These are phyloP conservation scores for Lentinula sp. DNA, from an alignment of 768 basidiomycete species.

Conservation along the genomic window DNA sequence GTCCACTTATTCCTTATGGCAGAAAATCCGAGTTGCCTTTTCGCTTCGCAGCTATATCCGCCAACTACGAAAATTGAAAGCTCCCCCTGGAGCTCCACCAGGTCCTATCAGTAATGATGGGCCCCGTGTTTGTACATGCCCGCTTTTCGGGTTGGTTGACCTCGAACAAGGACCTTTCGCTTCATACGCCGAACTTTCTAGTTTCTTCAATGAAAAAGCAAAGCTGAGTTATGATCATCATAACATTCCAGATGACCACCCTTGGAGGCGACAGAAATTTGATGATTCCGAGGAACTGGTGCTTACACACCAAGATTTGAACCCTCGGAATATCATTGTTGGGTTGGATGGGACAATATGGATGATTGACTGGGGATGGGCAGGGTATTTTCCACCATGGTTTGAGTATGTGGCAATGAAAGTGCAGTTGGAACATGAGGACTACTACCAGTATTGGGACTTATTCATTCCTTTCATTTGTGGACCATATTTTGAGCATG, in stretches of 20 bases:
- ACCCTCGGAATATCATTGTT: constrained; percentile 14
- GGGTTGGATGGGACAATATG: constrained; percentile 14
- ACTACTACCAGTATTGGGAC: not conserved
- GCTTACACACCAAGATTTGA: constrained; percentile 16
- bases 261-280: constrained; percentile 4
- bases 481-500: not conserved
- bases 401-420: too few species aligned
- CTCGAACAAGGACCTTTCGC: constrained; percentile 9
- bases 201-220: constrained; percentile 10
- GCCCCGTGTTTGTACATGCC: constrained; percentile 7
- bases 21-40: constrained; percentile 13
- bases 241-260: constrained; percentile 5
- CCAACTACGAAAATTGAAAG: constrained; percentile 8
- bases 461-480: not conserved
- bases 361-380: constrained; percentile 16
- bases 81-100: constrained; percentile 3
- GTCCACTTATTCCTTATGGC: constrained; percentile 9
- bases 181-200: constrained; percentile 11
- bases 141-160: constrained; percentile 6
- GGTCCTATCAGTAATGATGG: constrained; percentile 10
- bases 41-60: constrained; percentile 16
- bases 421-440: constrained; percentile 10
- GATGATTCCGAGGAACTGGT: constrained; percentile 17
- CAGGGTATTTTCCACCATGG: constrained; percentile 15
- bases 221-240: not conserved